Base-by-base conservation (phyloP, 352 stramenopile species). In the Pythium dissimile region DNA sequence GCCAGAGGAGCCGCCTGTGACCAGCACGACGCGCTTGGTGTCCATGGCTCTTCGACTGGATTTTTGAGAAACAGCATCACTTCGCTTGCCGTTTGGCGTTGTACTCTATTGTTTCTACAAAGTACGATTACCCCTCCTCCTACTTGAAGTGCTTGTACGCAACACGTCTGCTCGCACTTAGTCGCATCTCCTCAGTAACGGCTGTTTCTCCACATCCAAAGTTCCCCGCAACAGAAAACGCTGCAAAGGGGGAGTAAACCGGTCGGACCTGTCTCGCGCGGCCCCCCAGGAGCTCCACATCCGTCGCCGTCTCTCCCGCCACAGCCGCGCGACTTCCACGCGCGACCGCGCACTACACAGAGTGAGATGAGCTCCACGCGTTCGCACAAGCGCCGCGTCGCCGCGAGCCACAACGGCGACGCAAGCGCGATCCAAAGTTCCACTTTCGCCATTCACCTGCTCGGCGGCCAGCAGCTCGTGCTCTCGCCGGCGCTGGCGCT, bases 1-100 rank as follows among this genome's bases (percentile, higher is more conserved):
- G 43, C 69, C 69, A 2, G 65, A 74, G 37, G 60, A 67, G 42
- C 56, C 66, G 53, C 69, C 65, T 0, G 69, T 77, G 18, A 77
- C 66, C 31, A 77, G 44, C 12, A 77, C 44, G 5, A 72, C 62
- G 27, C 59, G 51, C 46, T 37, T 15, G 12, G 20, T 41, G 34
- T n/a, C 13, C 5, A n/a, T 41, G 34, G 16, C 34, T n/a, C n/a
- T n/a, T n/a, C n/a, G n/a, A n/a, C n/a, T n/a, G n/a, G n/a, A n/a
- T n/a, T n/a, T n/a, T n/a, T n/a, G n/a, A n/a, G n/a, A n/a, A n/a
- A n/a, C n/a, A n/a, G n/a, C n/a, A n/a, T n/a, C n/a, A n/a, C n/a
- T n/a, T n/a, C n/a, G n/a, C n/a, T n/a, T n/a, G n/a, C n/a, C n/a
- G n/a, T n/a, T n/a, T n/a, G n/a, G n/a, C n/a, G n/a, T n/a, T n/a